A percentile compares a stretch with the other conserved stretches of the same genome.
Evolutionary conservation across 192 early-diverging fungal genomes (phyloP).

Genomic region (Entophlyctis luteolus): DNA sequence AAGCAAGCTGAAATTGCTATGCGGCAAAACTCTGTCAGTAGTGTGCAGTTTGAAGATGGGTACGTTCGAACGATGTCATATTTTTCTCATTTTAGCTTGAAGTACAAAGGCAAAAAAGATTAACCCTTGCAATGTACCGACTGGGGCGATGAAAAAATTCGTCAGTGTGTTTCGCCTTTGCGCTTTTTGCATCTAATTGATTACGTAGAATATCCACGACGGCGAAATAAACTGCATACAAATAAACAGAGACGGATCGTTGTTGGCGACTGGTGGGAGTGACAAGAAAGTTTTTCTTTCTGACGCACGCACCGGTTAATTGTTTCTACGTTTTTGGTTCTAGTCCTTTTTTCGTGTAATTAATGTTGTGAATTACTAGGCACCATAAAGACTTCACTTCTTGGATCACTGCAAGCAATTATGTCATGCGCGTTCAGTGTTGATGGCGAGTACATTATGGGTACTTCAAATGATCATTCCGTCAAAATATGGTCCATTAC

Average conservation of each 20-base stretch:
- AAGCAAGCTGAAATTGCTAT: constrained; percentile 8
- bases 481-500: constrained; percentile 80
- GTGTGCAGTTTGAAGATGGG: constrained; percentile 16
- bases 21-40: neutral
- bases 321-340: constrained; percentile 8
- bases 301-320: constrained; percentile 69
- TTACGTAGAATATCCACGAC: constrained; percentile 57
- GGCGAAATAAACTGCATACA: constrained; percentile 80
- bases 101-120: constrained; percentile 2
- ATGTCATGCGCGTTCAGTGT: constrained; percentile 77
- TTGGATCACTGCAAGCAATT: constrained; percentile 79
- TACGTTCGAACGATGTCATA: neutral
- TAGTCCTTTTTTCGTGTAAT: neutral
- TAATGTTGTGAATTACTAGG: constrained; percentile 27
- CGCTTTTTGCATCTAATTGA: neutral
- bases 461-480: constrained; percentile 86
- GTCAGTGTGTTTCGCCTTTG: constrained; percentile 16
- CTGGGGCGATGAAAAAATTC: constrained; percentile 36
- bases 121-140: constrained; percentile 39
- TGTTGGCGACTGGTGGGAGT: constrained; percentile 76
- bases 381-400: constrained; percentile 51
- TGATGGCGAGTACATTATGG: constrained; percentile 65
- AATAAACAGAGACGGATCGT: constrained; percentile 60
- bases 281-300: constrained; percentile 77
- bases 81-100: neutral